Percentiles rank a stretch among this genome's conserved stretches.
Evolutionary conservation across 225 moss, liverwort and hornwort species (phyloP).

Genomic region (Physcomitrellopsis africana): DNA sequence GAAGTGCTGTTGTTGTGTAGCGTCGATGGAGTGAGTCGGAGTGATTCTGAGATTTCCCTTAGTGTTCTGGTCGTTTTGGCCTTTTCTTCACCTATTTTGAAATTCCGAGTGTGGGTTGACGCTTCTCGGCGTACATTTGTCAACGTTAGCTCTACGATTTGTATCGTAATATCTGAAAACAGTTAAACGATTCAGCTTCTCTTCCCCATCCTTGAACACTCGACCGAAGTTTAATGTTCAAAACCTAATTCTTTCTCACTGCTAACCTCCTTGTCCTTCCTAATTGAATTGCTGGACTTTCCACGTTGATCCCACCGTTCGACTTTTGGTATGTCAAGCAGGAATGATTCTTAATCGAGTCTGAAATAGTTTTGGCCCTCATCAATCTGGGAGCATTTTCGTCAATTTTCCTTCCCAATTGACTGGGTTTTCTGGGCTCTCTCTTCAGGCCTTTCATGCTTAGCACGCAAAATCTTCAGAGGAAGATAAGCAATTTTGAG

Average conservation of each 20-base stretch:
- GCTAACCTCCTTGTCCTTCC: not conserved
- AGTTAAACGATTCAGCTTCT: not conserved
- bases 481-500: not conserved
- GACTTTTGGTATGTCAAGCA: constrained; percentile 15
- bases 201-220: constrained; percentile 6
- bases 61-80: constrained; percentile 6
- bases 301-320: not conserved
- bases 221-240: not conserved
- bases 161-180: not conserved
- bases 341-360: not conserved
- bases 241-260: not conserved
- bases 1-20: not conserved
- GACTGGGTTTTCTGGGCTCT: constrained; percentile 18
- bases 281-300: not conserved
- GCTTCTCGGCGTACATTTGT: not conserved
- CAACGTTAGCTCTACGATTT: constrained; percentile 1
- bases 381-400: constrained; percentile 9
- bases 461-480: not conserved
- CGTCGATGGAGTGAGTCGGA: not conserved
- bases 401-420: not conserved
- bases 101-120: constrained; percentile 14
- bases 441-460: constrained; percentile 7
- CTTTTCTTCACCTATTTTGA: constrained; percentile 6
- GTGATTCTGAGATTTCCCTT: not conserved
- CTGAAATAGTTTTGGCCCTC: not conserved